phyloP scores from a whole-genome alignment of 352 stramenopile species.

The Pythium periplocum region DNA sequence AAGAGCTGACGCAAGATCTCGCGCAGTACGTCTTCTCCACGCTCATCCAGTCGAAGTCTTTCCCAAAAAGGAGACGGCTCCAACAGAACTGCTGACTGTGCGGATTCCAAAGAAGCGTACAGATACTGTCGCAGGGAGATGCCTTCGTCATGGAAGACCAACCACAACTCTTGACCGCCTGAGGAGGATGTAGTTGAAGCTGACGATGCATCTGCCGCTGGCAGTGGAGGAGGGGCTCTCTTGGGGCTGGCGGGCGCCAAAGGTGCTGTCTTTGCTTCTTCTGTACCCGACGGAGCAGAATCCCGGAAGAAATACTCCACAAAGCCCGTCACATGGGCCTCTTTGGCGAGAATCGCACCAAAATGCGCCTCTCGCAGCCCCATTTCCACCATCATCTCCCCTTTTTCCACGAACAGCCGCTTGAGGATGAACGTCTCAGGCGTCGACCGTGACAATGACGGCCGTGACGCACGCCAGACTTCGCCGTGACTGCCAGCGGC shows the following conservation, averaged over 20 bases:
- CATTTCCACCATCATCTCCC: slow-evolving; percentile 63
- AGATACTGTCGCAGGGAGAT: slow-evolving; percentile 84
- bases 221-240: not conserved
- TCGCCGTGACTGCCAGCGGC: slow-evolving; percentile 82
- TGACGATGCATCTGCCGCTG: slow-evolving; percentile 9
- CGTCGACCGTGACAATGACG: not conserved
- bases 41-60: slow-evolving; percentile 45
- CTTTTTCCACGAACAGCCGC: slow-evolving; percentile 70
- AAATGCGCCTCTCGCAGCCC: slow-evolving; percentile 84
- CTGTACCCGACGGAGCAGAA: not conserved
- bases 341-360: slow-evolving; percentile 33
- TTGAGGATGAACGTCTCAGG: slow-evolving; percentile 81
- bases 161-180: slow-evolving; percentile 63
- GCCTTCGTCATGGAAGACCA: slow-evolving; percentile 89
- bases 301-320: slow-evolving; percentile 85
- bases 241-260: not conserved
- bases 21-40: slow-evolving; percentile 68
- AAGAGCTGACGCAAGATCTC: slow-evolving; percentile 94
- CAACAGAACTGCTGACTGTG: slow-evolving; percentile 43
- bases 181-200: slow-evolving; percentile 11
- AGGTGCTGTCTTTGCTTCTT: slow-evolving; percentile 4
- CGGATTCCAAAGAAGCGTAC: slow-evolving; percentile 57
- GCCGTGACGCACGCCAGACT: slow-evolving; percentile 28
- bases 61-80: slow-evolving; percentile 77
- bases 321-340: slow-evolving; percentile 76